Base-by-base conservation (phyloP, 2,329 filamentous ascomycete species). In the Arthrobotrys sinensis region DNA sequence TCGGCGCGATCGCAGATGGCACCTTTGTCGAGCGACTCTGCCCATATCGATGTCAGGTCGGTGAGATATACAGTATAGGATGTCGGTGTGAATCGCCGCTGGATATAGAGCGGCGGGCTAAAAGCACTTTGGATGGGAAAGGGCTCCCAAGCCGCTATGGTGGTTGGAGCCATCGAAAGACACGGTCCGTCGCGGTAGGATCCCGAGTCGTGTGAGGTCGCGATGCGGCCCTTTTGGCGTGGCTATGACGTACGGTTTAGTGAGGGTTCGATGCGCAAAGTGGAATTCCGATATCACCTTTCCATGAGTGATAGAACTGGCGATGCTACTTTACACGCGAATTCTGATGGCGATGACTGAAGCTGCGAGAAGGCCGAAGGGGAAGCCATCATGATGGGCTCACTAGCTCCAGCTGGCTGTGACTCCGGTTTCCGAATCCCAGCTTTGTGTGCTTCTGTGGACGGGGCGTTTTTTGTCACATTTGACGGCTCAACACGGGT, bases 21-120 rank as follows among this genome's bases (percentile, higher is more conserved):
- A n/a, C 86, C 86, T 21, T 89, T 86, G 70, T 90, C 87, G 21
- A 94, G 84, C 7, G 83, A 86, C 84, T 94, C 92, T 28, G 86
- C 85, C 92, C 92, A 96, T n/a, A 94, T 85, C 80, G 90, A 88
- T 82, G 88, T 90, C 76, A 94, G 86, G 82, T 95, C 92, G 1
- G 91, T 93, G 45, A 95, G 82, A 73, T 89, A 87, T 32, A 94
- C 83, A 1, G 85, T 87, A 84, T 94, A 94, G 10, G 89, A 87
- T 11, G 87, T 84, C 14, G 85, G 64, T 4, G 85, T 85, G 81
- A 91, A 90, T 32, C 84, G 82, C 19, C 88, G 85, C 78, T 91
- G 91, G 50, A 92, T 86, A 38, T 94, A 86, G 6, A 94, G 86
- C 43, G 87, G 85, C 10, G 91, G 91, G 24, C 70, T 78, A 8